These are phyloP conservation scores for Pisolithus albus DNA, from an alignment of 768 basidiomycete genomes.

Conservation along the genomic window DNA sequence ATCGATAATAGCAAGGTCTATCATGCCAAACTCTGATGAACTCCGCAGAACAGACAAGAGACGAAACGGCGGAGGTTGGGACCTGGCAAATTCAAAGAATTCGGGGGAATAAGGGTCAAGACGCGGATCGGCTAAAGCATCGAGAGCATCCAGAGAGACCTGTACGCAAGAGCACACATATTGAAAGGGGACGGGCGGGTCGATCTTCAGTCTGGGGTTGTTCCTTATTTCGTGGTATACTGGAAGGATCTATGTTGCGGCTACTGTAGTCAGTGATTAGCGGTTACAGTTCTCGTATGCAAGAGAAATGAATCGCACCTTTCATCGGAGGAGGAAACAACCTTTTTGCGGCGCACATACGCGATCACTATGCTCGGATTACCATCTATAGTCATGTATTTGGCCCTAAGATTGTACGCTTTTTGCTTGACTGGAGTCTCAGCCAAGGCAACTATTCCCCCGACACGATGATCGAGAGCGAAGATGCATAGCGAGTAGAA, in stretches of 20 bases:
- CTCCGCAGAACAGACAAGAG: conserved; percentile 33
- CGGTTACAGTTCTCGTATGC: neutral
- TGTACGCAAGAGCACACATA: conserved; percentile 41
- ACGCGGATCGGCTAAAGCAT: conserved; percentile 37
- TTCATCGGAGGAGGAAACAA: conserved; percentile 10
- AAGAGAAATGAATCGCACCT: conserved; percentile 9
- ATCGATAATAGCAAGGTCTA: conserved; percentile 39
- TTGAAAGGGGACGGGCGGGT: conserved; percentile 36
- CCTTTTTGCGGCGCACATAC: conserved; percentile 36
- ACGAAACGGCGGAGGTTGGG: conserved; percentile 36
- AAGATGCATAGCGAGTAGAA: conserved; percentile 49
- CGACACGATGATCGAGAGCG: conserved; percentile 45
- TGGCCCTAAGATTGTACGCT: conserved; percentile 53
- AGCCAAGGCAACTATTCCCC: conserved; percentile 40
- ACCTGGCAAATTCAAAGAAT: conserved; percentile 30
- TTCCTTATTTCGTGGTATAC: conserved; percentile 27
- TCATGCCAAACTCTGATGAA: conserved; percentile 29
- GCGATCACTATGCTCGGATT: conserved; percentile 50
- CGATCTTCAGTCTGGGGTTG: conserved; percentile 32
- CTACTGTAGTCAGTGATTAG: conserved; percentile 3
- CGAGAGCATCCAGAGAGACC: conserved; percentile 37
- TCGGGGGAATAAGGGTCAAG: conserved; percentile 32
- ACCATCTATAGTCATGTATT: conserved; percentile 45
- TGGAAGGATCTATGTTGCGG: conserved; percentile 24
- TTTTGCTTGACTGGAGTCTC: conserved; percentile 42